Evolutionary conservation across 2,329 filamentous ascomycete genomes (phyloP).

Genomic region (Pseudocercospora ulei): DNA sequence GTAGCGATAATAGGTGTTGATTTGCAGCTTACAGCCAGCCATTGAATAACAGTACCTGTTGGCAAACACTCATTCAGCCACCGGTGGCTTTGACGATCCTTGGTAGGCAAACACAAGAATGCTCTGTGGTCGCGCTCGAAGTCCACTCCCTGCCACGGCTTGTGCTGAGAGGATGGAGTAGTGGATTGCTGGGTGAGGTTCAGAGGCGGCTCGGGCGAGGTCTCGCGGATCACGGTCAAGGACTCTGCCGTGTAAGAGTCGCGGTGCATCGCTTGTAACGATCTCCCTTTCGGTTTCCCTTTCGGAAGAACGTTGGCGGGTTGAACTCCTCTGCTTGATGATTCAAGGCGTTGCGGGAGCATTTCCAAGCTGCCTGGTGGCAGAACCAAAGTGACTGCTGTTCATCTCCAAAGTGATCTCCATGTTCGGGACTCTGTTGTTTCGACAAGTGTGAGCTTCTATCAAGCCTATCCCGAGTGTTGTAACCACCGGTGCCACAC

Average conservation of each 20-base stretch:
- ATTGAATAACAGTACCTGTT: too few species aligned
- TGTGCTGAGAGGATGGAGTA: too few species aligned
- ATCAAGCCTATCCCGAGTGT: too few species aligned
- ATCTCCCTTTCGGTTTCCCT: constrained; percentile 16
- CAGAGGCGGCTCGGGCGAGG: constrained; percentile 8
- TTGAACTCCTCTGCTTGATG: constrained; percentile 17
- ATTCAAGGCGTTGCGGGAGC: constrained; percentile 10
- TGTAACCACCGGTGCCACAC: constrained; percentile 20
- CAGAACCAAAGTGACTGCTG: constrained; percentile 24
- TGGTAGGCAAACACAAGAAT: too few species aligned
- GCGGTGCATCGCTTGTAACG: constrained; percentile 22
- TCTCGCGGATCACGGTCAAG: constrained; percentile 17
- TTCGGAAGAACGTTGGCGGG: constrained; percentile 15
- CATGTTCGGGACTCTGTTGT: constrained; percentile 25
- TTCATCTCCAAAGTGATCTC: constrained; percentile 19
- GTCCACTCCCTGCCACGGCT: too few species aligned
- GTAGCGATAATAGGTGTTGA: too few species aligned
- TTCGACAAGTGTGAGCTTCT: too few species aligned
- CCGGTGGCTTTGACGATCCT: too few species aligned
- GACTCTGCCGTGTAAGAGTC: constrained; percentile 23
- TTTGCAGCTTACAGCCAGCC: too few species aligned
- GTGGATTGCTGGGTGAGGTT: constrained; percentile 19
- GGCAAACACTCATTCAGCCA: too few species aligned
- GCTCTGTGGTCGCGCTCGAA: too few species aligned
- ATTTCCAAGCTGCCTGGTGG: constrained; percentile 15